Conservation (phyloP, 163 green algal genomes). For the Chloromonas sp. region DNA sequence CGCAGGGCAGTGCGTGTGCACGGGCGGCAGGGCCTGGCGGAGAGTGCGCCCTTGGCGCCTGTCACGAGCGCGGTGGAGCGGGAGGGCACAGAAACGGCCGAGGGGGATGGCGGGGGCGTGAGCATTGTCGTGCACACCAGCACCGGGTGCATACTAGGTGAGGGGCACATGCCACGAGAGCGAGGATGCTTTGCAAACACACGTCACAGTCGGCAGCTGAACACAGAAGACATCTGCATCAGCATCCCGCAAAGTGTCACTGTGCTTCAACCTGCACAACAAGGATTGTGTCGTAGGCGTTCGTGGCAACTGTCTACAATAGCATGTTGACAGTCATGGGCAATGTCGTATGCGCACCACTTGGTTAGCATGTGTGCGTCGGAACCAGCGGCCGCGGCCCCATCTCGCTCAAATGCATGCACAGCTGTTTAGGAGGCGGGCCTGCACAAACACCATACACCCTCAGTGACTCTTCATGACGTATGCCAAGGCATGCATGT, state of each 20-base stretch:
- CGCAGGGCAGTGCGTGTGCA: constrained; percentile 6
- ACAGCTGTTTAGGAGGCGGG: neutral
- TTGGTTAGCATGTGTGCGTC: no score
- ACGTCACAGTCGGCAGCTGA: neutral
- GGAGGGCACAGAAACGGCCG: constrained; percentile 32
- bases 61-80: constrained; percentile 15
- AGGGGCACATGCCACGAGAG: neutral
- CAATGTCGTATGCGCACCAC: no score
- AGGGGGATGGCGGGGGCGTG: constrained; percentile 54
- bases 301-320: no score
- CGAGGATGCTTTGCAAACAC: neutral
- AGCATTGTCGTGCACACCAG: constrained; percentile 57
- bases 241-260: neutral
- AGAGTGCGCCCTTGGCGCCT: neutral
- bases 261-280: no score
- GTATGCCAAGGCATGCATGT: neutral
- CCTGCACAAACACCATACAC: neutral
- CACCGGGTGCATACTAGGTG: constrained; percentile 56
- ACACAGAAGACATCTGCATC: neutral
- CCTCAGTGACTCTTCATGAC: neutral
- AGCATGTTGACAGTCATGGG: no score
- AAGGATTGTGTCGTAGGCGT: no score
- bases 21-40: neutral
- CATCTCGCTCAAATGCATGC: neutral
- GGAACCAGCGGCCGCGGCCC: no score